These are phyloP conservation scores for Saccharum spontaneum DNA, from an alignment of 176 grass and related monocot species.

Conservation along the genomic window DNA sequence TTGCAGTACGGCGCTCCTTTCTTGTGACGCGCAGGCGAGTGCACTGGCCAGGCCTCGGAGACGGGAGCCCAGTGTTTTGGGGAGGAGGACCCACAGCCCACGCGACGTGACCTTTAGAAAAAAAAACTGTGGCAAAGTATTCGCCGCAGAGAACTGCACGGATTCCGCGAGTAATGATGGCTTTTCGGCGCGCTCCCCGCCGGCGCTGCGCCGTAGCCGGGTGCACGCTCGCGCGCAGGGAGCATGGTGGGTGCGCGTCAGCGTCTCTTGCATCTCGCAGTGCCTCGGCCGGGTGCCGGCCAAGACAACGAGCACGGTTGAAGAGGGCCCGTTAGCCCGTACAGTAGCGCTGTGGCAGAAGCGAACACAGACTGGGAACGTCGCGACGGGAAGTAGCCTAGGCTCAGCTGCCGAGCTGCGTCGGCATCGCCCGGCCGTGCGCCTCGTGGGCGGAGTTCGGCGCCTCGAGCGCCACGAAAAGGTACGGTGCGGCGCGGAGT, in stretches of 20 bases:
- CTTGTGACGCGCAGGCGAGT: background rate
- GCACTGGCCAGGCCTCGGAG: too few species aligned
- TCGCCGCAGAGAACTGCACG: background rate
- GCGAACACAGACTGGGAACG: too few species aligned
- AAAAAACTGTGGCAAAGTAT: too few species aligned
- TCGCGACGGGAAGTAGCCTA: too few species aligned
- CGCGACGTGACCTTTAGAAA: background rate
- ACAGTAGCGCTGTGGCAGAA: too few species aligned
- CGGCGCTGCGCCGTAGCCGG: background rate
- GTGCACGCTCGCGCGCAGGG: background rate
- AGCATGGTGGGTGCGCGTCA: background rate
- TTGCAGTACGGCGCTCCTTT: background rate
- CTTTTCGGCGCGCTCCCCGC: background rate
- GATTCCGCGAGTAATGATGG: background rate
- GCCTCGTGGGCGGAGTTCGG: background rate
- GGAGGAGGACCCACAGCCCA: background rate
- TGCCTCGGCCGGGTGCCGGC: too few species aligned
- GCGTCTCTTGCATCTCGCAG: background rate
- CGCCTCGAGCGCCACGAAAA: constrained; percentile 6
- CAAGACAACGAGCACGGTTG: too few species aligned
- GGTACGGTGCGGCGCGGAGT: too few species aligned
- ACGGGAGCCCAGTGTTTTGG: too few species aligned
- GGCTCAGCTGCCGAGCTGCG: background rate
- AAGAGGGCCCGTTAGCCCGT: too few species aligned
- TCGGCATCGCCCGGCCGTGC: background rate